Conservation (phyloP, 2,329 filamentous ascomycete genomes). For the Fusarium illudens region DNA sequence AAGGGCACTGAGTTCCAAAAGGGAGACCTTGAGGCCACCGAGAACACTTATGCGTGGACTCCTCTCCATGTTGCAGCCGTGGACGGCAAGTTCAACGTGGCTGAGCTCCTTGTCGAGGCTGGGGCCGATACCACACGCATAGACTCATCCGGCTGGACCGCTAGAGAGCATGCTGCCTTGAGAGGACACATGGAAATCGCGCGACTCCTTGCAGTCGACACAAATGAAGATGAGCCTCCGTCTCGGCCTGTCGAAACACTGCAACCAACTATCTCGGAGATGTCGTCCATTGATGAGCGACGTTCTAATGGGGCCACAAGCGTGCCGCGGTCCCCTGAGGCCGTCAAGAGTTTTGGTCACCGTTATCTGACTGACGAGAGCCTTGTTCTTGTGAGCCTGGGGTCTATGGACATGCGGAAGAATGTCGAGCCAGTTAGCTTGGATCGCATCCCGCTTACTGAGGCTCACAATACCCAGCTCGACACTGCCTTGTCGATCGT, state of each 20-base stretch:
- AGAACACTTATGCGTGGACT: constrained; percentile 92
- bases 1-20: constrained; percentile 75
- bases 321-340: constrained; percentile 68
- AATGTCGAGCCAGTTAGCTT: constrained; percentile 81
- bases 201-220: constrained; percentile 67
- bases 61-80: constrained; percentile 93
- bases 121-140: constrained; percentile 77
- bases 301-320: constrained; percentile 61
- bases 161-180: constrained; percentile 90
- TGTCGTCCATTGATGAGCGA: constrained; percentile 69
- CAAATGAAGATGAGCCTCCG: constrained; percentile 42
- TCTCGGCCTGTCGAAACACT: constrained; percentile 32
- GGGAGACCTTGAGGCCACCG: constrained; percentile 77
- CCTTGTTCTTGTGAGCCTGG: constrained; percentile 90
- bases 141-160: constrained; percentile 93
- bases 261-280: constrained; percentile 48
- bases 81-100: constrained; percentile 81
- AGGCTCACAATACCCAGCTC: constrained; percentile 90
- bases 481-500: constrained; percentile 94
- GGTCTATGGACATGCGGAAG: constrained; percentile 94
- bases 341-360: constrained; percentile 95
- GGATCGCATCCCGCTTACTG: constrained; percentile 84
- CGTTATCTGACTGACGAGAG: constrained; percentile 90
- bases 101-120: constrained; percentile 78
- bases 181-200: constrained; percentile 88